Evolutionary conservation across 371 early-diverging fungal genomes (phyloP), one percentile per base, ranked within the genome.

Genomic region (Dipsacomyces acuminosporus): DNA sequence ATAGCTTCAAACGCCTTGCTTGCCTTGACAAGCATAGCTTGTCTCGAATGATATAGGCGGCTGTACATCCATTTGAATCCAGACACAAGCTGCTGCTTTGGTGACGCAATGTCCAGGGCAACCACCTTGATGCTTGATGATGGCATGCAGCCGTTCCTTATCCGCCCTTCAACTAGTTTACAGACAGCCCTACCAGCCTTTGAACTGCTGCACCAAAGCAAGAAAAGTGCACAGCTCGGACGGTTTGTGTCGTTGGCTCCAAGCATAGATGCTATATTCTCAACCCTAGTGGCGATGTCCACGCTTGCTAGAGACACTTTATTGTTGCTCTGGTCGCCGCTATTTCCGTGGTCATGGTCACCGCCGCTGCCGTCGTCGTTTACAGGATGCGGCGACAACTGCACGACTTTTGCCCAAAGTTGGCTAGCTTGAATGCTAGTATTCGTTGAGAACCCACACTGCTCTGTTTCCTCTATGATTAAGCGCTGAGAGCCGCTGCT

Each of bases 131-230:
- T 33, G 1, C 34, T 19, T 19, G 51, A 33, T n/a, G 30, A 5
- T 30, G 67, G 54, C 0, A 50, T 18, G 13, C 62, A 55, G 13
- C 43, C 36, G 3, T 47, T 23, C 13, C 38, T 11, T 0, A 40
- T 38, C 0, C 47, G 13, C 13, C 30, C 34, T 30, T 57, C 63
- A 15, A 62, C 43, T 22, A 67, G 44, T 9, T 44, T 54, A 8
- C 55, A 58, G 11, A 51, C 63, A 1, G 48, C 20, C 24, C 26
- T 50, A 3, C 38, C 21, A 17, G 46, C 30, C 35, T 18, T 46
- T 4, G 55, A 5, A 1, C 48, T 63, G 22, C 45, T 36, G 49
- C 54, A 38, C 69, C 69, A 67, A 24, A 62, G 62, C 24, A 67
- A 23, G 47, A 62, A 47, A 41, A 67, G 33, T 11, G 61, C 30